A percentile compares a stretch with the other conserved stretches of the same genome.
These are phyloP conservation scores for Aspergillaceae sp. DNA, from an alignment of 2,329 filamentous ascomycete genomes.

Conservation along the genomic window DNA sequence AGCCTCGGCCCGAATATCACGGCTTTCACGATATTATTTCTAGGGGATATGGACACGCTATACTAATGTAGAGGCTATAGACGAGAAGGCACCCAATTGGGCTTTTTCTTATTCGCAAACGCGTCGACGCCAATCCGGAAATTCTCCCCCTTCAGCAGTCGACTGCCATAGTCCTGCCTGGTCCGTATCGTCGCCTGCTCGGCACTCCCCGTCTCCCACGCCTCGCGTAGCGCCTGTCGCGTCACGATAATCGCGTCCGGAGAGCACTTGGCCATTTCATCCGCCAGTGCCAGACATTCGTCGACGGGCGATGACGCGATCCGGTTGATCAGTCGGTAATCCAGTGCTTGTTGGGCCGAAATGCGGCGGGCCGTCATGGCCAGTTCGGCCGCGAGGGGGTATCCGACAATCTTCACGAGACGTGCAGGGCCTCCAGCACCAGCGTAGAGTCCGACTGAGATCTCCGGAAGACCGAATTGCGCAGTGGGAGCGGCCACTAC, in stretches of 20 bases:
- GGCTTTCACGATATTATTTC: no score
- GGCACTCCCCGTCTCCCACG: constrained; percentile 59
- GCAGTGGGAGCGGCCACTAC: constrained; percentile 45
- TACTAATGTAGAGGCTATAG: constrained; percentile 1
- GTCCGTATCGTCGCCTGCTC: constrained; percentile 64
- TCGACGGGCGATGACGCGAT: constrained; percentile 69
- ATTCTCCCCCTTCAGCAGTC: constrained; percentile 75
- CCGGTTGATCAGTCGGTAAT: constrained; percentile 60
- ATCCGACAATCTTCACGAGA: constrained; percentile 56
- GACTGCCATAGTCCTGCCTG: constrained; percentile 78
- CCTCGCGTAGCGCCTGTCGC: constrained; percentile 58
- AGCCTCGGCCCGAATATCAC: background rate
- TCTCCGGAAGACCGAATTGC: constrained; percentile 62
- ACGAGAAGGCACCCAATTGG: constrained; percentile 58
- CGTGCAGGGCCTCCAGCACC: constrained; percentile 63
- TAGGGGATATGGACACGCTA: background rate
- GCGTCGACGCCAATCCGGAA: constrained; percentile 70
- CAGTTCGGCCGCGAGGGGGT: constrained; percentile 66
- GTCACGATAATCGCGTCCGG: constrained; percentile 68
- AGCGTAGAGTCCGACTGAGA: constrained; percentile 61
- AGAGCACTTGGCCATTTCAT: constrained; percentile 52
- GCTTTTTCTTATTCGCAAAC: constrained; percentile 67
- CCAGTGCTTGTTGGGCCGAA: constrained; percentile 49
- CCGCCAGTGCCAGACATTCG: constrained; percentile 56
- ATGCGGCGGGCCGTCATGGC: constrained; percentile 57